Conservation (phyloP, 768 basidiomycete species). For the Cystofilobasidium ferigula region DNA sequence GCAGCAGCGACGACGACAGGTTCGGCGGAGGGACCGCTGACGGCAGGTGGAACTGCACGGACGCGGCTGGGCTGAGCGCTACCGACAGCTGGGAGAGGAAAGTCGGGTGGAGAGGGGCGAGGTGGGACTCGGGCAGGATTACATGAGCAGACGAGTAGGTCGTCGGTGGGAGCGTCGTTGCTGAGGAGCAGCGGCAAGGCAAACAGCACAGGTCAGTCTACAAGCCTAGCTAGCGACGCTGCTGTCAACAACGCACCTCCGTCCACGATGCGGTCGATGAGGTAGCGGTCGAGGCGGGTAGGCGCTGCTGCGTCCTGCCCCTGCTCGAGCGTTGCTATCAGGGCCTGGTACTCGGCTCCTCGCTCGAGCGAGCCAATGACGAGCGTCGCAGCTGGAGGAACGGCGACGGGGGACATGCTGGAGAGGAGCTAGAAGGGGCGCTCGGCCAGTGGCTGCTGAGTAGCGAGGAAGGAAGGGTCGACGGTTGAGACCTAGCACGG, state of each 20-base stretch:
- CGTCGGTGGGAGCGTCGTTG: constrained; percentile 23
- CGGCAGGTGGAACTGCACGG: constrained; percentile 52
- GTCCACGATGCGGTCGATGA: constrained; percentile 71
- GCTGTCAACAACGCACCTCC: constrained; percentile 48
- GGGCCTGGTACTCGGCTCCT: constrained; percentile 69
- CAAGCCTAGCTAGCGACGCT: neutral
- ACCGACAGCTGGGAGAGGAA: constrained; percentile 54
- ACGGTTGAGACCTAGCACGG: no score
- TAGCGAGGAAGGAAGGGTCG: constrained; percentile 1
- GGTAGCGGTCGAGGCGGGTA: constrained; percentile 61
- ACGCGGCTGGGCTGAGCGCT: constrained; percentile 57
- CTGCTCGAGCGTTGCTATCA: constrained; percentile 52
- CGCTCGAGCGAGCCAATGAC: constrained; percentile 68
- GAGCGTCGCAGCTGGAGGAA: constrained; percentile 36
- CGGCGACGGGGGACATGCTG: neutral
- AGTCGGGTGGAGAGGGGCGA: constrained; percentile 45
- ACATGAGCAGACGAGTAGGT: constrained; percentile 45
- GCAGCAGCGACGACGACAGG: constrained; percentile 4
- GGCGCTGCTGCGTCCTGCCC: constrained; percentile 37
- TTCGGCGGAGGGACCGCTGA: constrained; percentile 35
- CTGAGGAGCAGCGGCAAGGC: constrained; percentile 14
- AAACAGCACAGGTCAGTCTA: neutral
- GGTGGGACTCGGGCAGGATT: constrained; percentile 58
- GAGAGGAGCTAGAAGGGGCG: neutral
- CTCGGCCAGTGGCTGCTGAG: no score